A percentile compares a stretch with the other conserved stretches of the same genome.
These are phyloP conservation scores for Neurospora cerealis DNA, from an alignment of 495 filamentous ascomycete species.

Conservation along the genomic window DNA sequence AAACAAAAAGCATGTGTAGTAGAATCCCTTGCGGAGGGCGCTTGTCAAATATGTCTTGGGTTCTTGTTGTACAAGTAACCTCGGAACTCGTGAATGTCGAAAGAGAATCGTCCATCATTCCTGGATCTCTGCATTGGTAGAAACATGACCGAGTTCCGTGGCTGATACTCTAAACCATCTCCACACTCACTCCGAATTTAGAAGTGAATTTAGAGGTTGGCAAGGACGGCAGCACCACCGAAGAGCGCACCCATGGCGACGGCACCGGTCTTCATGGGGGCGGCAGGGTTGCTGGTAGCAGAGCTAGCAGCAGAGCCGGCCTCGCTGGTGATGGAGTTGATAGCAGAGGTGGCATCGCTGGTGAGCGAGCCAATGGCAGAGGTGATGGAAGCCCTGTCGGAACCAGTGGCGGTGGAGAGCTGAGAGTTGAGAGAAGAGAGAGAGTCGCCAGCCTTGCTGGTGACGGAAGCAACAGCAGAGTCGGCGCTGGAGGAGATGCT, in stretches of 20 bases:
- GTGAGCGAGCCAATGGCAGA: conserved; percentile 9
- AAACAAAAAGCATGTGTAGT: background rate
- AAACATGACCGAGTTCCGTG: background rate
- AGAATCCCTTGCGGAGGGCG: background rate
- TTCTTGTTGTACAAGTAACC: background rate
- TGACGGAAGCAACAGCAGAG: conserved; percentile 9
- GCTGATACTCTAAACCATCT: background rate
- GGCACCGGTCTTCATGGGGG: conserved; percentile 22
- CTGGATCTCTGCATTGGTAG: background rate
- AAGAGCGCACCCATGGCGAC: conserved; percentile 28
- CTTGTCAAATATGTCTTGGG: background rate
- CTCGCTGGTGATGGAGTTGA: conserved; percentile 6
- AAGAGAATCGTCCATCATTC: background rate
- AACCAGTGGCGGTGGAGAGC: conserved; percentile 19
- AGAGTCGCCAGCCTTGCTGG: conserved; percentile 7
- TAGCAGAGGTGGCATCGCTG: conserved; percentile 6
- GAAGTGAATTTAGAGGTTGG: conserved; percentile 11
- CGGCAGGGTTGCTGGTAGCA: background rate
- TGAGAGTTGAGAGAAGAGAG: conserved; percentile 9
- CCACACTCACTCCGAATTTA: background rate
- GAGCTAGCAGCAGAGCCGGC: background rate
- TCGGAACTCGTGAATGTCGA: background rate
- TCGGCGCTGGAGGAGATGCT: conserved; percentile 4
- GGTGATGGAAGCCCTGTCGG: conserved; percentile 11
- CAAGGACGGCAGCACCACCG: conserved; percentile 24